These are phyloP conservation scores for Amanita rimosa DNA, from an alignment of 768 basidiomycete genomes.

Conservation along the genomic window DNA sequence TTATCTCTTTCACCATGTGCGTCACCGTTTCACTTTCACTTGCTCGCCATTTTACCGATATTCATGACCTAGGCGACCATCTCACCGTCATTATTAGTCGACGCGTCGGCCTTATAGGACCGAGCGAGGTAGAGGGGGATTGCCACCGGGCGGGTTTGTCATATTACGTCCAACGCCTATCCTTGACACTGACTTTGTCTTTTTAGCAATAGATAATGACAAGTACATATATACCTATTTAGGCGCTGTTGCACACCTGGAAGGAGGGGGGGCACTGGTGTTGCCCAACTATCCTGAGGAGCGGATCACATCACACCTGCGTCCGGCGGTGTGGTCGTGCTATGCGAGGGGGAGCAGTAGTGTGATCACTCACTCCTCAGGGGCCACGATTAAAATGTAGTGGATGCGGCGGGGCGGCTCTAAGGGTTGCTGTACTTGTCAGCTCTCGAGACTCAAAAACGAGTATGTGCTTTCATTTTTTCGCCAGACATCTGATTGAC, in stretches of 20 bases:
- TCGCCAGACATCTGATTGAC: no score
- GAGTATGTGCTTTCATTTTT: not conserved
- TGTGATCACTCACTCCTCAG: constrained; percentile 4
- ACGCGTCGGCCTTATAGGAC: no score
- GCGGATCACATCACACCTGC: not conserved
- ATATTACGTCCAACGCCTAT: not conserved
- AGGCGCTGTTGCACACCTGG: not conserved
- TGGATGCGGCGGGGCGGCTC: not conserved
- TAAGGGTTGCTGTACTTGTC: not conserved
- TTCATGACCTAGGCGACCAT: no score
- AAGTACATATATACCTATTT: not conserved
- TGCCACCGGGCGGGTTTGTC: not conserved
- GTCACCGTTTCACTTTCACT: not conserved
- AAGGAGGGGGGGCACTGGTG: constrained; percentile 2
- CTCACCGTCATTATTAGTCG: no score
- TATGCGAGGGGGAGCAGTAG: constrained; percentile 3
- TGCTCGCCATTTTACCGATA: not conserved
- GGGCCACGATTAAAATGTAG: not conserved
- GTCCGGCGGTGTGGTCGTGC: not conserved
- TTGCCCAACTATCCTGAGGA: not conserved
- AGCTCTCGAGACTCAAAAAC: no score
- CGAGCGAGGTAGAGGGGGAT: no score
- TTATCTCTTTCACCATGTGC: not conserved
- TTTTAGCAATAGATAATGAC: not conserved
- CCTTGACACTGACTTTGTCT: not conserved